Percentiles rank a stretch among this genome's conserved stretches.
These are phyloP conservation scores for Fonsecaea nubica DNA, from an alignment of 2,329 filamentous ascomycete genomes.

Conservation along the genomic window DNA sequence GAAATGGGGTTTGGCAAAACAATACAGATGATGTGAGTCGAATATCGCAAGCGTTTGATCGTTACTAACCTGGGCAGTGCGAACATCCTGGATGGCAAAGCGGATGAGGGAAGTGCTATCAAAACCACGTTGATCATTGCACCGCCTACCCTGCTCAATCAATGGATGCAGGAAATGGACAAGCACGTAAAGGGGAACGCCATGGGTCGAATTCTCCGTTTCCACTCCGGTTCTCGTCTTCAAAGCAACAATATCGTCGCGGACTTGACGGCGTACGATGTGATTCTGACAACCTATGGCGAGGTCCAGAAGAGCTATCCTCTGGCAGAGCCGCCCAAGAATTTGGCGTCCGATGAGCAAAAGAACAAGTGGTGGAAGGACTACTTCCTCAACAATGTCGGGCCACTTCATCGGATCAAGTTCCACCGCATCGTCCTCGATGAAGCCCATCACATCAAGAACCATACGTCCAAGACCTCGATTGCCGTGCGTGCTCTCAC, in stretches of 20 bases:
- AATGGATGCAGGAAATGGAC: slow-evolving; percentile 47
- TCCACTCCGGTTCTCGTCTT: slow-evolving; percentile 40
- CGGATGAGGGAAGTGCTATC: slow-evolving; percentile 23
- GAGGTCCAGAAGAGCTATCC: slow-evolving; percentile 48
- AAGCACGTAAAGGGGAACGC: slow-evolving; percentile 43
- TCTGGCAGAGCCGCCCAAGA: slow-evolving; percentile 35
- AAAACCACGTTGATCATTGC: slow-evolving; percentile 49
- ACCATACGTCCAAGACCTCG: slow-evolving; percentile 44
- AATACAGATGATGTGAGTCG: slow-evolving; percentile 45
- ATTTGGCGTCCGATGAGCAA: slow-evolving; percentile 33
- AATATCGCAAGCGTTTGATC: neutral
- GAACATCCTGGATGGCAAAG: slow-evolving; percentile 48
- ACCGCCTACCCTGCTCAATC: slow-evolving; percentile 44
- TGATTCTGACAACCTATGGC: slow-evolving; percentile 50
- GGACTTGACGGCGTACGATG: slow-evolving; percentile 35
- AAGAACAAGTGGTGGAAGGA: slow-evolving; percentile 41
- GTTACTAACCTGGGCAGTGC: slow-evolving; percentile 39
- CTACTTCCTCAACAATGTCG: slow-evolving; percentile 40
- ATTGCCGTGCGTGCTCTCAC: slow-evolving; percentile 47
- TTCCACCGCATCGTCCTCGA: slow-evolving; percentile 52
- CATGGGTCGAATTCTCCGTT: slow-evolving; percentile 40
- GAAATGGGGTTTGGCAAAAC: slow-evolving; percentile 54
- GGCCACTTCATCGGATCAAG: slow-evolving; percentile 46
- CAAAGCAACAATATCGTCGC: slow-evolving; percentile 35
- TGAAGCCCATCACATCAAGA: slow-evolving; percentile 48